Conservation (phyloP, 176 grass and related monocot species). For the Carex scoparia region DNA sequence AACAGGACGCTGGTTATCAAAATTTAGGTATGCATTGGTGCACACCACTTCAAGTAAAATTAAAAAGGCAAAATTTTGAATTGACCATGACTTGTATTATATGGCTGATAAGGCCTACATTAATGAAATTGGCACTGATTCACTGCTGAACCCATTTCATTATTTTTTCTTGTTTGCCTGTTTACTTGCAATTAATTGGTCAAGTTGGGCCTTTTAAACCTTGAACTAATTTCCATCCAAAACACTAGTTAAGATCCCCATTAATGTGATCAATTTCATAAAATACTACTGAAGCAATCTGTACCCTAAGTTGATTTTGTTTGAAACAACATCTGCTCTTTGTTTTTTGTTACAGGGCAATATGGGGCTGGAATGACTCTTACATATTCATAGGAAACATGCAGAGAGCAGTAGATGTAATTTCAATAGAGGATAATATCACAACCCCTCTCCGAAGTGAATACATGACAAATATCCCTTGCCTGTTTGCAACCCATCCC, state of each 20-base stretch:
- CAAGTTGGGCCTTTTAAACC: not conserved
- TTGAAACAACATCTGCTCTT: not conserved
- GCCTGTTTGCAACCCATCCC: conserved; percentile 22
- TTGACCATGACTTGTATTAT: not conserved
- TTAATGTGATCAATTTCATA: not conserved
- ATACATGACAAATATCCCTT: conserved; percentile 30
- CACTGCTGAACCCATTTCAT: not conserved
- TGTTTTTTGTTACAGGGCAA: conserved; percentile 30
- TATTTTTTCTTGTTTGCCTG: not conserved
- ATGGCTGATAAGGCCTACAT: not conserved
- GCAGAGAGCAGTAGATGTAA: conserved; percentile 36
- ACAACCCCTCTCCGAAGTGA: conserved; percentile 22
- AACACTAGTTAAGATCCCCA: not conserved
- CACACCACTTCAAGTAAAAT: not conserved
- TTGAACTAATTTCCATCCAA: not conserved
- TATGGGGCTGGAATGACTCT: conserved; percentile 46
- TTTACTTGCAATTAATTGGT: not conserved
- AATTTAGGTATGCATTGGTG: conserved; percentile 31
- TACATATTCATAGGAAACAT: conserved; percentile 37
- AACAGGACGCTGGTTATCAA: conserved; percentile 4
- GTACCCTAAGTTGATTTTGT: not conserved
- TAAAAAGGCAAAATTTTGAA: not conserved
- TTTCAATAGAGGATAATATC: conserved; percentile 19
- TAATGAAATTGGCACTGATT: not conserved
- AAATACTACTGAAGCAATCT: not conserved